These are phyloP conservation scores for Neocallimastix lanati DNA, from an alignment of 192 early-diverging fungal species.

Conservation along the genomic window DNA sequence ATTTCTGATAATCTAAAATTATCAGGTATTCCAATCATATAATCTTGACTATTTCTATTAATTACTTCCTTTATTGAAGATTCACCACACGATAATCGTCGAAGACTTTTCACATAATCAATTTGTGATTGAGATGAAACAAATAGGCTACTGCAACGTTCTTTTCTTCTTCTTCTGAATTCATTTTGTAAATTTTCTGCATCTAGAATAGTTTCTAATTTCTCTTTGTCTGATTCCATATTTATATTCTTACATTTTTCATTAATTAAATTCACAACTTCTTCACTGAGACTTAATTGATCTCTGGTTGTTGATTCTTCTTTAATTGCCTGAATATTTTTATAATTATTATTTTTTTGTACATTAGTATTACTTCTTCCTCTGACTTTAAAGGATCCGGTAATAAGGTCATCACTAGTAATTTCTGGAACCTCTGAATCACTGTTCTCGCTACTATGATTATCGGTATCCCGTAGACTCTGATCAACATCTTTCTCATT, in stretches of 20 bases:
- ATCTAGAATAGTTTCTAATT: background rate
- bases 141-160: background rate
- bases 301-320: background rate
- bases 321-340: background rate
- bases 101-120: background rate
- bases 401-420: background rate
- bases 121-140: background rate
- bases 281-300: background rate
- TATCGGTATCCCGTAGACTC: no score
- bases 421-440: background rate
- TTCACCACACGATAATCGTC: background rate
- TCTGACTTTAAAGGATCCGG: background rate
- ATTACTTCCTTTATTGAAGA: background rate
- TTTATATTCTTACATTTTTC: background rate
- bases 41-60: background rate
- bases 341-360: background rate
- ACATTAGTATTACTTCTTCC: background rate
- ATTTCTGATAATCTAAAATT: background rate
- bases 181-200: background rate
- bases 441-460: background rate
- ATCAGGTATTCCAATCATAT: background rate
- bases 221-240: background rate
- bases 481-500: no score
- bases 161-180: background rate
- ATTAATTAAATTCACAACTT: background rate